phyloP scores from a whole-genome alignment of 78 protist genomes.

The Polysphondylium violaceum region DNA sequence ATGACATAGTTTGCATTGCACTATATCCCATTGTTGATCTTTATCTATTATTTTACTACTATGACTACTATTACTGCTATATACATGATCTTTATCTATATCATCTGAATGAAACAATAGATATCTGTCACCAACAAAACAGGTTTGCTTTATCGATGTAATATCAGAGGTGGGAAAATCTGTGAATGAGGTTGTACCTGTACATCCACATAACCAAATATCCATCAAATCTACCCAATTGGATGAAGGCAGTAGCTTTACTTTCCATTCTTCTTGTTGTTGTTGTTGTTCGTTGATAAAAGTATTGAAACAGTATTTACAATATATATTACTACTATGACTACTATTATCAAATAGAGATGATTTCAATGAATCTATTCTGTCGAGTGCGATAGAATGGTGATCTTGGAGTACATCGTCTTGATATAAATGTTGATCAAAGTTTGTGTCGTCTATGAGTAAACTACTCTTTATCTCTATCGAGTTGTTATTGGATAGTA shows the following conservation, averaged over 20 bases:
- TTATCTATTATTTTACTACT: too few relatives aligned
- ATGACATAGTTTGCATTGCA: constrained; percentile 14
- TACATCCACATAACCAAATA: constrained; percentile 76
- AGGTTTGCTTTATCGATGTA: not conserved
- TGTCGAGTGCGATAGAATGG: constrained; percentile 2
- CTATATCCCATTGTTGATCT: not conserved
- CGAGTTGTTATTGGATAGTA: not conserved
- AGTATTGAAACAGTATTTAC: constrained; percentile 24
- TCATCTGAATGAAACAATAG: constrained; percentile 33
- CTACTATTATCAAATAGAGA: not conserved
- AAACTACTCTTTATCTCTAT: constrained; percentile 14
- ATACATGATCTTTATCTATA: not conserved
- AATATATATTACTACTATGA: not conserved
- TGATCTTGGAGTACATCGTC: constrained; percentile 29
- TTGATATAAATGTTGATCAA: constrained; percentile 8
- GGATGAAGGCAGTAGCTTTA: constrained; percentile 43
- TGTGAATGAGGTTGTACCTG: constrained; percentile 32
- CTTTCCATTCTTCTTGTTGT: not conserved
- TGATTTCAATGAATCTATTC: not conserved
- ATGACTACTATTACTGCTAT: not conserved
- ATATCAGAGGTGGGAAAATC: constrained; percentile 38
- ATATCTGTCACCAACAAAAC: constrained; percentile 52
- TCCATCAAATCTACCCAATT: constrained; percentile 66
- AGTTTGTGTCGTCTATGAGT: not conserved
- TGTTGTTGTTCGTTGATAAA: not conserved